phyloP scores from a whole-genome alignment of 768 basidiomycete species.

The Botryobasidium botryosum region DNA sequence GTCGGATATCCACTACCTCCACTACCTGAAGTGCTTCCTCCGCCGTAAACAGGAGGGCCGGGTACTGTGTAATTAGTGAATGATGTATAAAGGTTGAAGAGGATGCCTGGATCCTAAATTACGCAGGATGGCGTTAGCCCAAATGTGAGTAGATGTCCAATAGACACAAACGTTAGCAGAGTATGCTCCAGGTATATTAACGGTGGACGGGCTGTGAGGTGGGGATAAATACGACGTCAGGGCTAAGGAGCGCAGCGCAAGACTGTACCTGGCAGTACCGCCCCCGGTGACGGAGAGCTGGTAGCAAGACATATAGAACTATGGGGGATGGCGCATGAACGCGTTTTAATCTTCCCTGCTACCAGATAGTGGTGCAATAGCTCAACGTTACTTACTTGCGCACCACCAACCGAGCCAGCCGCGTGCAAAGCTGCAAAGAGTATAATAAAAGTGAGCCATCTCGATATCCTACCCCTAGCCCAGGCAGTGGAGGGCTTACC shows the following conservation, averaged over 20 bases:
- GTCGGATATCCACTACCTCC: too few species aligned
- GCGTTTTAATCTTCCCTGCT: not conserved
- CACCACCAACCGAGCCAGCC: slow-evolving; percentile 26
- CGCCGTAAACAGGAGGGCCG: too few species aligned
- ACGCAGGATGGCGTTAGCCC: too few species aligned
- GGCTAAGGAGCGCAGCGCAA: too few species aligned
- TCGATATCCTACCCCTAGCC: slow-evolving; percentile 18
- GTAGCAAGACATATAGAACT: slow-evolving; percentile 31
- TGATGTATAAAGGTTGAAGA: slow-evolving; percentile 27
- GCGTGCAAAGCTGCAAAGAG: slow-evolving; percentile 33
- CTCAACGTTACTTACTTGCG: slow-evolving; percentile 26
- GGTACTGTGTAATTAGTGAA: slow-evolving; percentile 26
- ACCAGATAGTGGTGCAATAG: too few species aligned
- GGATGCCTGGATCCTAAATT: slow-evolving; percentile 31
- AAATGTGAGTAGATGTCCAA: too few species aligned
- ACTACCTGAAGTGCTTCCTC: too few species aligned
- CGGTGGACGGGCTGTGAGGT: slow-evolving; percentile 26
- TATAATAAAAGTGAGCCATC: too few species aligned
- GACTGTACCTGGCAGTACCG: not conserved
- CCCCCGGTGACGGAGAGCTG: slow-evolving; percentile 20
- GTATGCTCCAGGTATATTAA: slow-evolving; percentile 34
- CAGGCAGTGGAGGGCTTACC: slow-evolving; percentile 33
- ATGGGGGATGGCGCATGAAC: not conserved
- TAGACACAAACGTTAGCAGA: too few species aligned
- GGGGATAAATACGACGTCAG: too few species aligned